Percentiles rank a stretch among this genome's conserved stretches.
Conservation (phyloP, 1,139 yeast genomes). For the Debaryomyces singareniensis region DNA sequence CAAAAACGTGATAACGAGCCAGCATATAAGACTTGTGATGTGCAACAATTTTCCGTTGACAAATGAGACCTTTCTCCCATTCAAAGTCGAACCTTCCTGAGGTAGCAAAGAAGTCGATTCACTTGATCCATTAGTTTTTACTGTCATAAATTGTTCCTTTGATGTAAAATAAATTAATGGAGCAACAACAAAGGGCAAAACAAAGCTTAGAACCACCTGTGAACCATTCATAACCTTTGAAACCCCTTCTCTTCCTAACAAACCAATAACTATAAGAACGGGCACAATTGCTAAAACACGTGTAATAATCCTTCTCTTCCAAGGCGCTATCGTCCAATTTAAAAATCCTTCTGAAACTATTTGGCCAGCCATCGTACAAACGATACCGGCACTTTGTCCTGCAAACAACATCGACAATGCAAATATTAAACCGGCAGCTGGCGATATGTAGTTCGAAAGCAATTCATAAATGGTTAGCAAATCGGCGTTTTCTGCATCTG, state of each 20-base stretch:
- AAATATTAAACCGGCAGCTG: constrained; percentile 67
- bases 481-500: constrained; percentile 65
- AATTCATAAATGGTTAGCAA: constrained; percentile 66
- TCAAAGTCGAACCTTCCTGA: constrained; percentile 1
- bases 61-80: constrained; percentile 26
- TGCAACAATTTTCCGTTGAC: constrained; percentile 62
- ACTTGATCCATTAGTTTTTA: constrained; percentile 13
- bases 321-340: constrained; percentile 65
- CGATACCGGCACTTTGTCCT: constrained; percentile 78
- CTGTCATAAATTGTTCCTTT: constrained; percentile 52
- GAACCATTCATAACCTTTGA: constrained; percentile 66
- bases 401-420: constrained; percentile 70
- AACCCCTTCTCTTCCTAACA: constrained; percentile 66
- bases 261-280: constrained; percentile 55
- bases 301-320: constrained; percentile 65
- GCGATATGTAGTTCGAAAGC: constrained; percentile 53
- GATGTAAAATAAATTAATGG: constrained; percentile 71
- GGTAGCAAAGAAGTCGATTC: constrained; percentile 15
- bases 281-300: constrained; percentile 70
- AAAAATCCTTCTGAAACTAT: constrained; percentile 76
- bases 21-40: constrained; percentile 51
- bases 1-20: constrained; percentile 66
- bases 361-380: constrained; percentile 78
- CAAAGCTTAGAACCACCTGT: constrained; percentile 64
- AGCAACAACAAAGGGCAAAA: constrained; percentile 69